Percentiles rank a stretch among this genome's conserved stretches.
Conservation (phyloP, 768 basidiomycete genomes). For the Clavulina sp. region DNA sequence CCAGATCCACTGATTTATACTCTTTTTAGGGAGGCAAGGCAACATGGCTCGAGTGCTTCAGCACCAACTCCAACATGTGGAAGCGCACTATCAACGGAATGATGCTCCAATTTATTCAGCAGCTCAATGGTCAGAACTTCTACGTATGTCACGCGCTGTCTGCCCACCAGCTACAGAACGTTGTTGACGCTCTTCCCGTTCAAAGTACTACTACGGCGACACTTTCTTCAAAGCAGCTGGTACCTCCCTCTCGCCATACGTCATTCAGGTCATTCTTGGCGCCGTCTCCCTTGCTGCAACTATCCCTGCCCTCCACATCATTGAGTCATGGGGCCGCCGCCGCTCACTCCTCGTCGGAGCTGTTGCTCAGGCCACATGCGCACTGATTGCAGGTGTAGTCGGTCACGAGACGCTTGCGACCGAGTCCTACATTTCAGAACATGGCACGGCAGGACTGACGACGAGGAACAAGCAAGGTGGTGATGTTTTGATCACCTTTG, state of each 20-base stretch:
- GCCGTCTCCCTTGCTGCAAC: slow-evolving; percentile 57
- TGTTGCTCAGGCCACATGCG: slow-evolving; percentile 30
- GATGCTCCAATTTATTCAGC: slow-evolving; percentile 70
- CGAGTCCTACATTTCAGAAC: slow-evolving; percentile 1
- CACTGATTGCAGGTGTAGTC: slow-evolving; percentile 37
- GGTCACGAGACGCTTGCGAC: slow-evolving; percentile 52
- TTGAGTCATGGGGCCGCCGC: slow-evolving; percentile 61
- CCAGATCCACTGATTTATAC: background rate
- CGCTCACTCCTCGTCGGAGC: slow-evolving; percentile 50
- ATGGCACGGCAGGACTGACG: slow-evolving; percentile 33
- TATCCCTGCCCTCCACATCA: slow-evolving; percentile 45
- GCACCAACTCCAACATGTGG: slow-evolving; percentile 46
- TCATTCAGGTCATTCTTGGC: slow-evolving; percentile 62
- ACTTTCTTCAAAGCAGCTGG: slow-evolving; percentile 66
- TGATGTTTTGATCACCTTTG: slow-evolving; percentile 53
- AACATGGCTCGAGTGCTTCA: slow-evolving; percentile 66
- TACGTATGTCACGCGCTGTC: slow-evolving; percentile 34
- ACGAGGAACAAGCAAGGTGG: slow-evolving; percentile 42
- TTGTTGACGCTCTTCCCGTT: background rate
- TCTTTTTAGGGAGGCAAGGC: slow-evolving; percentile 41
- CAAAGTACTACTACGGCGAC: slow-evolving; percentile 59
- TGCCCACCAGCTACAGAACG: background rate
- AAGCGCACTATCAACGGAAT: slow-evolving; percentile 63
- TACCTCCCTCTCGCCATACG: slow-evolving; percentile 46
- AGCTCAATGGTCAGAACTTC: slow-evolving; percentile 61